Evolutionary conservation across 2,329 filamentous ascomycete species (phyloP).

Genomic region (Arthroderma sp.): DNA sequence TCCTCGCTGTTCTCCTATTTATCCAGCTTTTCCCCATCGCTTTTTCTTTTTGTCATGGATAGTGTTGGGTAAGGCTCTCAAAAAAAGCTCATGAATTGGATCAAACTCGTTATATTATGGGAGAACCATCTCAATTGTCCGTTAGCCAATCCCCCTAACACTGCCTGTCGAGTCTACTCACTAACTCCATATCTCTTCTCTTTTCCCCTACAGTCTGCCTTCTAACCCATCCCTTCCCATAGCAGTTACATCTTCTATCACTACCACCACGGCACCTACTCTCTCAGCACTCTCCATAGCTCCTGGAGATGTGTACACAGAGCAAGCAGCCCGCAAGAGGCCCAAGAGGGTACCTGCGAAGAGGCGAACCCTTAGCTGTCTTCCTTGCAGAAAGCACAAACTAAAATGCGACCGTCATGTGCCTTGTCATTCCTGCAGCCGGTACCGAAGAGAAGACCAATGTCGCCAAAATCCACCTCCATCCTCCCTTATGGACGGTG

Average conservation of each 20-base stretch:
- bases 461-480: constrained; percentile 19
- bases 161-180: no score
- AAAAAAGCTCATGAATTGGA: background rate
- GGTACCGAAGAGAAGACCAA: constrained; percentile 19
- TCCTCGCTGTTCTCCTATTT: no score
- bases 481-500: constrained; percentile 10
- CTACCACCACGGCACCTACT: background rate
- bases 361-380: constrained; percentile 17
- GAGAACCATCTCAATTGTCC: constrained; percentile 1
- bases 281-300: background rate
- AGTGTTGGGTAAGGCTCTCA: background rate
- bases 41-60: background rate
- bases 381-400: constrained; percentile 21
- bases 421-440: constrained; percentile 19
- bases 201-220: background rate
- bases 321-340: background rate
- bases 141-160: background rate
- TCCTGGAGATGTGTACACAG: background rate
- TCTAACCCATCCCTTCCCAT: background rate
- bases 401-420: constrained; percentile 21
- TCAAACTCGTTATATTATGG: constrained; percentile 1
- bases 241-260: background rate
- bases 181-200: background rate
- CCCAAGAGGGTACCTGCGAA: constrained; percentile 6
- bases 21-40: background rate